Percentiles rank a stretch among this genome's conserved stretches.
phyloP scores from a whole-genome alignment of 2,329 filamentous ascomycete genomes.

The Leptographium procerum region DNA sequence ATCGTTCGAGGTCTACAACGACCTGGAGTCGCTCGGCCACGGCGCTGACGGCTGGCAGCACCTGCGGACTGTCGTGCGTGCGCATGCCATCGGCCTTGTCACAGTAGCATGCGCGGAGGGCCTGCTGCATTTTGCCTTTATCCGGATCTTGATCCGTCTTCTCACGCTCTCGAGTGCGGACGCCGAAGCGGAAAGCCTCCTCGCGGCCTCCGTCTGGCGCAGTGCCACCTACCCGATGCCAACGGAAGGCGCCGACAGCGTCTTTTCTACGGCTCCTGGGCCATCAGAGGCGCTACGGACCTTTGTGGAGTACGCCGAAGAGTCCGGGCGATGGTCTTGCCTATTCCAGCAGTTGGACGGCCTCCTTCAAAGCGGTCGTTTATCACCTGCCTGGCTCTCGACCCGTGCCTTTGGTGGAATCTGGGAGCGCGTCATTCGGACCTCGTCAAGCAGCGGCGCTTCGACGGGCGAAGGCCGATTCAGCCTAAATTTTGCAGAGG shows the following conservation, averaged over 20 bases:
- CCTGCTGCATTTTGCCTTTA: constrained; percentile 29
- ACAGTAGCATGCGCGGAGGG: constrained; percentile 29
- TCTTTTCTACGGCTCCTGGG: constrained; percentile 16
- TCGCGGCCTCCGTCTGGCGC: constrained; percentile 21
- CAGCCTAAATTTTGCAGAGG: constrained; percentile 22
- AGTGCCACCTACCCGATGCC: not conserved
- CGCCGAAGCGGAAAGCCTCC: constrained; percentile 29
- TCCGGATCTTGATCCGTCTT: constrained; percentile 28
- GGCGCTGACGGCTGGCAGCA: constrained; percentile 32
- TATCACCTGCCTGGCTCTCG: constrained; percentile 33
- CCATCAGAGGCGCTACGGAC: constrained; percentile 16
- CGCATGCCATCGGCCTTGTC: constrained; percentile 34
- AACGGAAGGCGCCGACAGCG: constrained; percentile 13
- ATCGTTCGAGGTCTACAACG: constrained; percentile 34
- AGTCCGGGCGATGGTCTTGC: constrained; percentile 20
- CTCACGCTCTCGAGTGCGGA: constrained; percentile 24
- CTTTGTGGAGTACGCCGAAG: constrained; percentile 18
- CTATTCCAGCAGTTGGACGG: constrained; percentile 25
- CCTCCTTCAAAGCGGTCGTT: constrained; percentile 21
- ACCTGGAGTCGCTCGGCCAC: constrained; percentile 32
- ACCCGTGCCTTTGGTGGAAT: constrained; percentile 27
- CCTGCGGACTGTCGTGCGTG: constrained; percentile 31
- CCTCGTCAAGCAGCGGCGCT: constrained; percentile 18
- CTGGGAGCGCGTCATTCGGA: constrained; percentile 27
- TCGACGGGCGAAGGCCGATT: constrained; percentile 8